These are phyloP conservation scores for Cadophora gregata DNA, from an alignment of 2,329 filamentous ascomycete genomes.

Conservation along the genomic window DNA sequence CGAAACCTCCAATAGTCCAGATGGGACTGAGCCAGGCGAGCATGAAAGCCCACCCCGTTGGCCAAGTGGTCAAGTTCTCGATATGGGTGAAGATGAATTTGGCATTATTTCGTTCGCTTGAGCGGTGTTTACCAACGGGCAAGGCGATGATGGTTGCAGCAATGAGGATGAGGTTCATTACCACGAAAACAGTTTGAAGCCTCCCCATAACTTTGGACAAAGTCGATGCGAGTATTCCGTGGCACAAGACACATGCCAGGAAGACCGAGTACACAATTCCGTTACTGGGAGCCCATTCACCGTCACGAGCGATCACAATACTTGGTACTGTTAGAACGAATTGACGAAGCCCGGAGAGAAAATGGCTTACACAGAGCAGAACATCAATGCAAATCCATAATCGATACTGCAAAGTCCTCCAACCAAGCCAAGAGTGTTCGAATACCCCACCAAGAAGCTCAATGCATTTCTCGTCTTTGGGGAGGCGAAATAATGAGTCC, in stretches of 20 bases:
- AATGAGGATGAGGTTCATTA: slow-evolving; percentile 61
- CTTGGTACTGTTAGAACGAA: slow-evolving; percentile 30
- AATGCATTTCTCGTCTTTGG: slow-evolving; percentile 60
- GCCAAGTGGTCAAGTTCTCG: slow-evolving; percentile 64
- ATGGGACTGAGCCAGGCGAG: slow-evolving; percentile 65
- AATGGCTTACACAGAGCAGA: slow-evolving; percentile 56
- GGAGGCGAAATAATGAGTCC: slow-evolving; percentile 63
- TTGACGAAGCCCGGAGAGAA: background rate
- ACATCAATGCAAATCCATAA: slow-evolving; percentile 61
- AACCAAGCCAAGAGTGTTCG: slow-evolving; percentile 65
- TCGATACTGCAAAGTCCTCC: slow-evolving; percentile 67
- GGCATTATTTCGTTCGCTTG: slow-evolving; percentile 48
- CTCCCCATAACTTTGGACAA: slow-evolving; percentile 63
- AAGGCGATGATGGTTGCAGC: slow-evolving; percentile 61
- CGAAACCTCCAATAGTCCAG: slow-evolving; percentile 65
- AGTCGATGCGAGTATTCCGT: slow-evolving; percentile 59
- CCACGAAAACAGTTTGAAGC: slow-evolving; percentile 61
- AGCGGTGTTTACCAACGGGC: slow-evolving; percentile 53
- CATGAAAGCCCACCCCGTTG: slow-evolving; percentile 63
- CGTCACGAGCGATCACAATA: slow-evolving; percentile 61
- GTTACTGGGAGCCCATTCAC: slow-evolving; percentile 60
- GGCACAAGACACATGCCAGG: slow-evolving; percentile 57
- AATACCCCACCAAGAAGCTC: slow-evolving; percentile 66
- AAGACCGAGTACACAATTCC: slow-evolving; percentile 64
- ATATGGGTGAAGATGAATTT: slow-evolving; percentile 61